Evolutionary conservation across 2,329 filamentous ascomycete species (phyloP).

Genomic region (Blastomyces parvus): DNA sequence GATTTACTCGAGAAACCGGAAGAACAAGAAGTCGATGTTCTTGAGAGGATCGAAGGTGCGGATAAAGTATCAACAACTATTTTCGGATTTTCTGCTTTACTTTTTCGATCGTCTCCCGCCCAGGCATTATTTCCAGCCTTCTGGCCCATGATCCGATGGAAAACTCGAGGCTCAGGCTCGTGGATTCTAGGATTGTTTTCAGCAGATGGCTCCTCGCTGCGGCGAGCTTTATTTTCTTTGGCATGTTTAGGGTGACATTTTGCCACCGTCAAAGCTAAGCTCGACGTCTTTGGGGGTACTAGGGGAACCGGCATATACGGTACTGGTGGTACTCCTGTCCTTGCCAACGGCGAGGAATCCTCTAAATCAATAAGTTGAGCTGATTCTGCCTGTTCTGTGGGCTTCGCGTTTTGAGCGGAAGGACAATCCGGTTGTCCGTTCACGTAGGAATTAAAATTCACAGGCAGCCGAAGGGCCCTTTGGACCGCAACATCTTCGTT

Average conservation of each 20-base stretch:
- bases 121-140: slow-evolving; percentile 20
- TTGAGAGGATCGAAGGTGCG: slow-evolving; percentile 8
- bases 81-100: slow-evolving; percentile 20
- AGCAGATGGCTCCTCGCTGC: not conserved
- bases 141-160: slow-evolving; percentile 27
- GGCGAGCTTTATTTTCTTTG: not conserved
- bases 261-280: not conserved
- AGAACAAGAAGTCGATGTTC: not conserved
- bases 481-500: not conserved
- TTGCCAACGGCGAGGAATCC: not conserved
- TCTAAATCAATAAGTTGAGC: not conserved
- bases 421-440: not conserved
- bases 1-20: not conserved
- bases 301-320: not conserved
- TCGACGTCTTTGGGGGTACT: not conserved
- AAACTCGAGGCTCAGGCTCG: slow-evolving; percentile 20
- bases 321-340: not conserved
- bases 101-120: slow-evolving; percentile 7
- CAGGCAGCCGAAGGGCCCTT: not conserved
- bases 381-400: not conserved
- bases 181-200: not conserved
- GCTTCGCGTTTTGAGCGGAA: not conserved
- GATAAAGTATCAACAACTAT: slow-evolving; percentile 26
- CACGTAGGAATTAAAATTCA: not conserved
- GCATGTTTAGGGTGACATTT: not conserved